Evolutionary conservation across 306 rosid genomes (phyloP), one percentile per base, ranked within the genome.

Genomic region (Biancaea sappan): DNA sequence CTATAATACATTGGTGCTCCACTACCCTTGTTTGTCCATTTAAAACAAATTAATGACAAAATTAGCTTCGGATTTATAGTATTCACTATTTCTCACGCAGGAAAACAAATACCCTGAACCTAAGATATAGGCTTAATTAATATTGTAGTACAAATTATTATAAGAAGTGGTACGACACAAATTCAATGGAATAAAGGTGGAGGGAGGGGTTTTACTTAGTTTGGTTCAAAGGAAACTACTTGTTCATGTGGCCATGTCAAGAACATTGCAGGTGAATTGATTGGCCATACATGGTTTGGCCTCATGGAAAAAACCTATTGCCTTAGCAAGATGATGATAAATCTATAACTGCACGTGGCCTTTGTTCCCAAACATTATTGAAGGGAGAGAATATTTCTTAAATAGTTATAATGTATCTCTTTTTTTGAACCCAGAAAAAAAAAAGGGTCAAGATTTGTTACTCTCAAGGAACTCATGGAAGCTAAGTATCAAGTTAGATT

Each of bases 271-370:
- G 47, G 68, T 51, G 73, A 63, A 32, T 58, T 77, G 79, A 2
- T 50, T 16, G 67, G 54, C 40, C 61, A 60, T 72, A 56, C 69
- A 72, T 77, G 50, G 72, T 53, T 47, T 4, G 16, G 8, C 21
- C 47, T 16, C n/a, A 24, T 51, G 1, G 1, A 25, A 48, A 58
- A 62, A 71, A 19, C 60, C 69, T 71, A 28, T 76, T 57, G 78
- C 43, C 72, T 82, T 26, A 48, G 41, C 73, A 77, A 72, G 4
- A 51, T 41, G 54, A 77, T 51, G 76, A 82, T 18, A 50, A 32
- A 35, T 41, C 3, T 16, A 24, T 3, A 13, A 56, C 70, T 47
- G 54, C 71, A 72, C 79, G 71, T 71, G 74, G 43, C 40, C 40
- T 8, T 68, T 76, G 16, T 19, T 14, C 2, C 19, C 44, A 22